Evolutionary conservation across 352 stramenopile genomes (phyloP).

Genomic region (Globisporangium orthogonon): DNA sequence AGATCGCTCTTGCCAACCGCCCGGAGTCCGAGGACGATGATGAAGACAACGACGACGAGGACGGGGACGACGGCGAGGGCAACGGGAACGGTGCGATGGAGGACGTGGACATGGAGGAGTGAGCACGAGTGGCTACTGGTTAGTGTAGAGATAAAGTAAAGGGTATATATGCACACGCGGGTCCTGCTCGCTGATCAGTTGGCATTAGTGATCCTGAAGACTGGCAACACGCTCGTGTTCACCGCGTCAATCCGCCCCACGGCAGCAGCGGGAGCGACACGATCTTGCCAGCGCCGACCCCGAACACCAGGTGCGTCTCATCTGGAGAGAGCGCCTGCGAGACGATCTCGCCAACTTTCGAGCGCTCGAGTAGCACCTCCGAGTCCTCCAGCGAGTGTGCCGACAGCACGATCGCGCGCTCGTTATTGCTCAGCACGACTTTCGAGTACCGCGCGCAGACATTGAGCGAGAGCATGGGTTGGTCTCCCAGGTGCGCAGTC

Average conservation of each 20-base stretch:
- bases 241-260: not conserved
- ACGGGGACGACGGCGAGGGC: constrained; percentile 20
- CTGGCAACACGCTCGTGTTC: not conserved
- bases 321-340: constrained; percentile 62
- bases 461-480: constrained; percentile 40
- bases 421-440: constrained; percentile 58
- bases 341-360: constrained; percentile 38
- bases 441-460: constrained; percentile 62
- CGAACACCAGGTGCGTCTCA: constrained; percentile 70
- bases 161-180: constrained; percentile 21
- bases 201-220: no score
- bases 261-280: constrained; percentile 43
- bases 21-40: constrained; percentile 45
- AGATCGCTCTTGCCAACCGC: constrained; percentile 49
- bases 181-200: not conserved
- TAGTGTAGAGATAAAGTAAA: constrained; percentile 18
- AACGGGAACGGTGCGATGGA: constrained; percentile 32
- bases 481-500: constrained; percentile 21
- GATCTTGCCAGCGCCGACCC: constrained; percentile 45
- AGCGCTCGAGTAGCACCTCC: constrained; percentile 45
- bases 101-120: constrained; percentile 83
- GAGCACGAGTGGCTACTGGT: constrained; percentile 6
- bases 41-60: constrained; percentile 39
- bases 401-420: constrained; percentile 35
- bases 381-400: constrained; percentile 41